A percentile compares a stretch with the other conserved stretches of the same genome.
These are phyloP conservation scores for Guadua angustifolia DNA, from an alignment of 176 grass and related monocot species.

Conservation along the genomic window DNA sequence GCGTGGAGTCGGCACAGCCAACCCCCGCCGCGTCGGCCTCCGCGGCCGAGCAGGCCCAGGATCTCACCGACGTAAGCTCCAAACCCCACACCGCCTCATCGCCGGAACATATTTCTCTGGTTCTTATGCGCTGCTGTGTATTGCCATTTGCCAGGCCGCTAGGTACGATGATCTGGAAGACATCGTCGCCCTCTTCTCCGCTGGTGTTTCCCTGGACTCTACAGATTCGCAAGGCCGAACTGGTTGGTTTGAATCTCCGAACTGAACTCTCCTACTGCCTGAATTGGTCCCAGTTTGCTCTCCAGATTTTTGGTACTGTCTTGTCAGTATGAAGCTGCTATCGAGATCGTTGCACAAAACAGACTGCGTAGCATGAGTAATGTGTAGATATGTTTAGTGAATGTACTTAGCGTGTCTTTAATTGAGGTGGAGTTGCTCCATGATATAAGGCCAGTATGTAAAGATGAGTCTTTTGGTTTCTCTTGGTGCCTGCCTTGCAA, in stretches of 20 bases:
- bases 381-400: not conserved
- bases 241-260: slow-evolving; percentile 54
- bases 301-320: not conserved
- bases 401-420: not conserved
- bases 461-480: not conserved
- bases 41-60: slow-evolving; percentile 53
- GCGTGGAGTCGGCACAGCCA: slow-evolving; percentile 44
- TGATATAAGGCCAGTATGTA: not conserved
- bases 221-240: slow-evolving; percentile 85
- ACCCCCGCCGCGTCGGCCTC: not conserved
- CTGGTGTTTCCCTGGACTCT: slow-evolving; percentile 67
- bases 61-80: slow-evolving; percentile 55
- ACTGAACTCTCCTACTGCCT: not conserved
- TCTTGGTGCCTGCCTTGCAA: not conserved
- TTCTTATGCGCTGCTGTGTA: not conserved
- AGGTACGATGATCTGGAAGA: slow-evolving; percentile 94
- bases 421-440: slow-evolving; percentile 19
- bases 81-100: not conserved
- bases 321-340: not conserved
- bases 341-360: not conserved
- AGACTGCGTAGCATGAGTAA: not conserved
- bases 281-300: not conserved
- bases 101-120: not conserved
- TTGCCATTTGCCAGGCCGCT: slow-evolving; percentile 56
- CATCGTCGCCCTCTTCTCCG: slow-evolving; percentile 69